These are phyloP conservation scores for Sporothrix phasma DNA, from an alignment of 2,329 filamentous ascomycete species.

Conservation along the genomic window DNA sequence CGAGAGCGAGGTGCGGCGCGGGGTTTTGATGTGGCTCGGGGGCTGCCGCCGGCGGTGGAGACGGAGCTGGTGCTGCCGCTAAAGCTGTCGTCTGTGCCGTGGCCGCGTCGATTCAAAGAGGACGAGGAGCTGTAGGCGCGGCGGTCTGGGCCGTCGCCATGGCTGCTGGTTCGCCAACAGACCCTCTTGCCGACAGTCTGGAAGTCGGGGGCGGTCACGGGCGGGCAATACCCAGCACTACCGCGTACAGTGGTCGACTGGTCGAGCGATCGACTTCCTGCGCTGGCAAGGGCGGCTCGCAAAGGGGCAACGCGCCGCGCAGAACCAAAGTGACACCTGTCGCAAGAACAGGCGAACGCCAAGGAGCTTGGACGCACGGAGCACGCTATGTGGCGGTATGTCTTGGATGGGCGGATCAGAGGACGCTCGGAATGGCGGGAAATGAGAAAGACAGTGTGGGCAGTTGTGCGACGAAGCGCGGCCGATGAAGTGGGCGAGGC, in stretches of 20 bases:
- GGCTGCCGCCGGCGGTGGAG: slow-evolving; percentile 17
- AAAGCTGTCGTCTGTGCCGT: slow-evolving; percentile 24
- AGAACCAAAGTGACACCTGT: background rate
- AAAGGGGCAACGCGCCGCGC: background rate
- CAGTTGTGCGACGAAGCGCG: background rate
- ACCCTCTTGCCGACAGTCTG: background rate
- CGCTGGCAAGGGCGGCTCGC: background rate
- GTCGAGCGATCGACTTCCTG: background rate
- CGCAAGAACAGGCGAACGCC: background rate
- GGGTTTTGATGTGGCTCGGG: slow-evolving; percentile 25
- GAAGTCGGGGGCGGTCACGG: too few species aligned
- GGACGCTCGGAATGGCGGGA: too few species aligned
- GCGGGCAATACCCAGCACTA: too few species aligned
- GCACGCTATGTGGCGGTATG: background rate
- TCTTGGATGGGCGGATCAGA: background rate
- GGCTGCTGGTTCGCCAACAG: background rate
- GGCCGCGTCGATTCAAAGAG: background rate
- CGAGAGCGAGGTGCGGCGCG: slow-evolving; percentile 50
- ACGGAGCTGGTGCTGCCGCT: slow-evolving; percentile 27
- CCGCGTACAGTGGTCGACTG: too few species aligned
- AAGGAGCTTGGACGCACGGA: background rate
- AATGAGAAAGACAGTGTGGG: background rate
- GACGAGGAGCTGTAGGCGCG: background rate
- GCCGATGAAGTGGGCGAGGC: background rate
- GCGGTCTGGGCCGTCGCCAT: slow-evolving; percentile 10